phyloP scores from a whole-genome alignment of 257 asterid species.

The Ilex aquifolium region DNA sequence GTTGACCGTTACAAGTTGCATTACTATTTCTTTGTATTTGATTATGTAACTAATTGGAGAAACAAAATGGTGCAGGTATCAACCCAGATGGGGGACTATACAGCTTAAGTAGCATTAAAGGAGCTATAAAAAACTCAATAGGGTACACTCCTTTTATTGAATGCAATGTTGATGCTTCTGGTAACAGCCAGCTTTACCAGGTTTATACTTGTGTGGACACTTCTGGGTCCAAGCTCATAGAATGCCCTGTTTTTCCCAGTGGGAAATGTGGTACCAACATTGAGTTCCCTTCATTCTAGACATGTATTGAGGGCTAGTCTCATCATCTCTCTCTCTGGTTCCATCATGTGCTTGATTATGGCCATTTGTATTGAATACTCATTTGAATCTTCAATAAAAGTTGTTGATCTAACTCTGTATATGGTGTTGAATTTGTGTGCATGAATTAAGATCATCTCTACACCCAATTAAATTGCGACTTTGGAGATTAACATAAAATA shows the following conservation, averaged over 20 bases:
- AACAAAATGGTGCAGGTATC: slow-evolving; percentile 28
- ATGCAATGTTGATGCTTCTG: slow-evolving; percentile 48
- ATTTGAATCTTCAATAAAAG: no score
- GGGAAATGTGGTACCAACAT: slow-evolving; percentile 46
- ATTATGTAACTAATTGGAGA: neutral
- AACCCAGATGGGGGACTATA: slow-evolving; percentile 44
- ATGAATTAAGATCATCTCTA: no score
- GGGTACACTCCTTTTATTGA: slow-evolving; percentile 50
- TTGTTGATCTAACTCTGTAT: no score
- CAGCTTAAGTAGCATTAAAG: slow-evolving; percentile 39
- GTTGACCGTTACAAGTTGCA: neutral
- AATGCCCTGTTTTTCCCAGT: slow-evolving; percentile 51
- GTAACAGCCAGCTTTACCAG: slow-evolving; percentile 57
- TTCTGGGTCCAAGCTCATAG: slow-evolving; percentile 40
- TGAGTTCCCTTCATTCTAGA: slow-evolving; percentile 46
- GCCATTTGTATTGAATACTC: no score
- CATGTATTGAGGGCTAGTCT: neutral
- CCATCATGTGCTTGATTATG: neutral
- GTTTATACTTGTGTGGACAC: slow-evolving; percentile 44
- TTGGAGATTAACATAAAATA: no score
- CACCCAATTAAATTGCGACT: no score
- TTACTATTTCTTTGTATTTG: no score
- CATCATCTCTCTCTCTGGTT: neutral
- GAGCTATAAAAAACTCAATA: slow-evolving; percentile 25
- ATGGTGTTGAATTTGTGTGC: no score